phyloP scores from a whole-genome alignment of 495 filamentous ascomycete species.

The Hypoxylon crocopeplum region DNA sequence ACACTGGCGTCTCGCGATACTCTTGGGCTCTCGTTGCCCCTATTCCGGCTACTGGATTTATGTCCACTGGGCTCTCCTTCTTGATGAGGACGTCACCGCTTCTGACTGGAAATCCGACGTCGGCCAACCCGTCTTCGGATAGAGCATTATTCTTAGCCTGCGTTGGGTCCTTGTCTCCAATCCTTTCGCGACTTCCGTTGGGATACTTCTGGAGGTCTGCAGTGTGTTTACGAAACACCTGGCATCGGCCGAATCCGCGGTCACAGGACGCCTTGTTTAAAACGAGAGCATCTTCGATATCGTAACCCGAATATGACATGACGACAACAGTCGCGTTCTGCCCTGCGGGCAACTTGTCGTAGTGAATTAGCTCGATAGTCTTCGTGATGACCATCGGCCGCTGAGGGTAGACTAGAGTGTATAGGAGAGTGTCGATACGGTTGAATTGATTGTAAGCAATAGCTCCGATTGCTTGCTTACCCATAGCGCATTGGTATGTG shows the following conservation, averaged over 20 bases:
- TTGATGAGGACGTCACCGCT: slow-evolving; percentile 84
- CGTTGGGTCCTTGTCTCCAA: slow-evolving; percentile 67
- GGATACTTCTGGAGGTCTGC: slow-evolving; percentile 79
- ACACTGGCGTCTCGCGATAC: slow-evolving; percentile 72
- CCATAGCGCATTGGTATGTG: slow-evolving; percentile 99
- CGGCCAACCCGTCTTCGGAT: slow-evolving; percentile 80
- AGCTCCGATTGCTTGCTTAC: slow-evolving; percentile 98
- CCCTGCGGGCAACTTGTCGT: slow-evolving; percentile 95
- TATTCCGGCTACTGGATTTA: slow-evolving; percentile 67
- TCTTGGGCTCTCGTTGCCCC: slow-evolving; percentile 64
- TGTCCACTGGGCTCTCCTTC: slow-evolving; percentile 80
- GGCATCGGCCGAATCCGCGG: slow-evolving; percentile 92
- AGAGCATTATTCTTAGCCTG: slow-evolving; percentile 77
- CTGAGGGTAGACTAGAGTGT: slow-evolving; percentile 97
- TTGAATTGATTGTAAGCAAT: slow-evolving; percentile 97
- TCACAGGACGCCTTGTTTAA: slow-evolving; percentile 95
- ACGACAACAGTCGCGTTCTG: slow-evolving; percentile 97
- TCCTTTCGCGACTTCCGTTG: slow-evolving; percentile 77
- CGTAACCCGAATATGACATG: slow-evolving; percentile 99
- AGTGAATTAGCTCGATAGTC: slow-evolving; percentile 95
- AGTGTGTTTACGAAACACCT: slow-evolving; percentile 89
- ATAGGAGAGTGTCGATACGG: slow-evolving; percentile 92
- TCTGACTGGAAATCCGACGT: slow-evolving; percentile 77
- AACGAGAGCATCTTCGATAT: slow-evolving; percentile 98
- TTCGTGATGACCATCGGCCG: slow-evolving; percentile 96